Evolutionary conservation across 2,329 filamentous ascomycete genomes (phyloP), one percentile per base, ranked within the genome.

Genomic region (Hymenoscyphus albidus): DNA sequence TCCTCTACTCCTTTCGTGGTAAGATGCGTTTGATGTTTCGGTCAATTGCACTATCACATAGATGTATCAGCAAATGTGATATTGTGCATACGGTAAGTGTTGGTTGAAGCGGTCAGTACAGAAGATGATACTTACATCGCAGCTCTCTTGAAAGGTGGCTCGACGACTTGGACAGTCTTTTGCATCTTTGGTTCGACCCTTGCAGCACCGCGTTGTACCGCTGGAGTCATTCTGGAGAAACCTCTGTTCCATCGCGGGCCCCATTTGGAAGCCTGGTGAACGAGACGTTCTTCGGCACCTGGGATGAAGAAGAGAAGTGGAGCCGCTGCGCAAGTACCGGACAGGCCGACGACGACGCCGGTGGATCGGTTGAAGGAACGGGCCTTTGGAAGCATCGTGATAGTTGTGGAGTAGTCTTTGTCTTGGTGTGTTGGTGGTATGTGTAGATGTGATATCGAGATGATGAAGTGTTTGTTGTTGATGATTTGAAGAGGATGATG

Each of bases 261-360:
- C 69, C 69, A 71, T 63, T 70, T 66, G 10, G 69, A 67, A 27
- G 69, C 68, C 54, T 70, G 68, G 2, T 62, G 64, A 31, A 68
- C 68, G 48, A 71, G 58, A 35, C 69, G 67, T 54, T 71, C 69
- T 64, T 70, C 66, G 38, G 60, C 60, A 32, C 69, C 69, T 1
- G 69, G 69, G 42, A 68, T 59, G 62, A 71, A 67, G 65, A 70
- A 69, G 64, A 70, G 65, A 61, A 71, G 68, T 16, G 69, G 69
- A 16, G 66, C 62, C 4, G 65, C 65, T 40, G 65, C 61, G 42
- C 64, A 64, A 51, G 59, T 65, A 61, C 64, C 64, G 22, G 68
- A 64, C 54, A 60, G 60, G 18, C 64, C 64, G 64, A 65, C 66
- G 59, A 69, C 60, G 55, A 67, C 59, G 54, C 66, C 68, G 40